Base-by-base conservation (phyloP, 257 asterid genomes). In the Solanum acaule region DNA sequence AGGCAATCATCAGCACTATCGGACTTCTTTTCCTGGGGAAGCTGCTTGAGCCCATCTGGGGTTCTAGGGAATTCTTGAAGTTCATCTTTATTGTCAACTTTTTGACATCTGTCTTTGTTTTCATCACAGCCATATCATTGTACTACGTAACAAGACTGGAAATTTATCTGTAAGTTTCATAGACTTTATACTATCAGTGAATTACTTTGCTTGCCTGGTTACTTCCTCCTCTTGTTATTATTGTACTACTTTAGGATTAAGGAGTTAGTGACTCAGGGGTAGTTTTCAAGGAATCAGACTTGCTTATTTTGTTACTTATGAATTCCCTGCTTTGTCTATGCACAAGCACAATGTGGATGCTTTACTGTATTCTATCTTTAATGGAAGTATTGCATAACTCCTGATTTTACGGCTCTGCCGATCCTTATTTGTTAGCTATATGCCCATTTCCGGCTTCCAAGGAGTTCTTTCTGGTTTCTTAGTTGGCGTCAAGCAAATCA, bases 1-100 rank as follows among this genome's bases (percentile, higher is more conserved):
- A 96, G 98, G 93, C 92, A 89, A 84, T 93, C 88, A 87, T 95
- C 90, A 95, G 98, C 92, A 92, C 93, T 49, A 44, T 94, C 83
- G 98, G 99, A 73, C 96, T 95, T 77, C 98, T 96, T 93, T 92
- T 93, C 90, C 88, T 93, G 56, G 99, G 99, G 91, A 96, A 94
- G 94, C 92, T 95, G 90, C 99, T 96, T 49, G 98, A 96, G 88
- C 97, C 99, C 90, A 93, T 96, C 68, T 96, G 99, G 99, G 99
- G 99, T 81, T 92, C 98, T 76, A 92, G 96, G 88, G 99, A 96
- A 85, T 96, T 96, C 90, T 88, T 96, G 88, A 96, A 95, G 94
- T 96, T 96, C 92, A 91, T 95, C 91, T 96, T 96, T 81, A 91
- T 93, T 75, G 97, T 96, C 88, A 96, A 96, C 92, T 96, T 96